A percentile compares a stretch with the other conserved stretches of the same genome.
Evolutionary conservation across 805 yeast species (phyloP).

Genomic region (Cyberlindnera mrakii): DNA sequence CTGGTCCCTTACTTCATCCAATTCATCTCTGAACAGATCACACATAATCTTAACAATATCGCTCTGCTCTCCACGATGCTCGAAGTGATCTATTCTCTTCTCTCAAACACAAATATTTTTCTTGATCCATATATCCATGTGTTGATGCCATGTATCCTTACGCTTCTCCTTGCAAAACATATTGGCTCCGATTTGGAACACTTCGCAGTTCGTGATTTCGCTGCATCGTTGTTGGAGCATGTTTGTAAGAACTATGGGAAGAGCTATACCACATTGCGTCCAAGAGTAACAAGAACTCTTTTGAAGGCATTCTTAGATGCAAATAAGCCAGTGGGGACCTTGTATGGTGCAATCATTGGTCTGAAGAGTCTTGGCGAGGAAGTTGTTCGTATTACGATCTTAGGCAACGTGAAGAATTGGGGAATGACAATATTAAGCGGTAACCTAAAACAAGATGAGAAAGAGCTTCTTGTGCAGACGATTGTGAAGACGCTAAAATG

Average conservation of each 20-base stretch:
- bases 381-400: constrained; percentile 73
- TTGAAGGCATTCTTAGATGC: constrained; percentile 86
- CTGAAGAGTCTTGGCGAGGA: constrained; percentile 80
- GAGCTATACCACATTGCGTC: constrained; percentile 82
- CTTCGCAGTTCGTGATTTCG: constrained; percentile 73
- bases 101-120: constrained; percentile 78
- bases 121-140: constrained; percentile 96
- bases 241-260: constrained; percentile 78
- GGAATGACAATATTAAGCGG: constrained; percentile 45
- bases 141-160: constrained; percentile 91
- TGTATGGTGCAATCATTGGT: constrained; percentile 87
- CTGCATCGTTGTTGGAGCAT: constrained; percentile 75
- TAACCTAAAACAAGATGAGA: constrained; percentile 35
- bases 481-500: constrained; percentile 50
- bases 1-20: constrained; percentile 94
- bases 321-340: constrained; percentile 79
- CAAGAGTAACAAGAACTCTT: constrained; percentile 89
- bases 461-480: constrained; percentile 40
- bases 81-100: constrained; percentile 79
- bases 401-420: constrained; percentile 87
- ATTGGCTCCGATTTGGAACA: constrained; percentile 49
- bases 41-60: constrained; percentile 74
- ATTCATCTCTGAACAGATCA: constrained; percentile 90
- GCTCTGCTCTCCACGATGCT: constrained; percentile 74
- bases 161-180: constrained; percentile 81